Conservation (phyloP, 2,329 filamentous ascomycete species). For the Stachybotrys chlorohalonatus region DNA sequence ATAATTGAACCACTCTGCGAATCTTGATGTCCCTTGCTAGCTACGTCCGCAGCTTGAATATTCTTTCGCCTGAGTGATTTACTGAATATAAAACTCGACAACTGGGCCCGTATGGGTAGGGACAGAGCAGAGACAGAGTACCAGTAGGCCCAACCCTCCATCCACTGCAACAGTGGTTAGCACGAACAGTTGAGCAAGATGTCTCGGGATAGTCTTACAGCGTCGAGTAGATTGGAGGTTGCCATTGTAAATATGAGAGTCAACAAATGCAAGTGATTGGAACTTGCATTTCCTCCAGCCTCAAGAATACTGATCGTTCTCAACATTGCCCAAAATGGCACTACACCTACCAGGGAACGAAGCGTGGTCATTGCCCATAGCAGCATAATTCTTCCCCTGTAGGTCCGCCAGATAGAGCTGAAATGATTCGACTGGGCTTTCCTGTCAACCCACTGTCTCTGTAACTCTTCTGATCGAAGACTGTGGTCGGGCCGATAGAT, state of each 20-base stretch:
- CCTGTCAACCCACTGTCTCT: slow-evolving; percentile 37
- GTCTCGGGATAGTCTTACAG: slow-evolving; percentile 15
- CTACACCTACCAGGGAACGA: slow-evolving; percentile 52
- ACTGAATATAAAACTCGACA: slow-evolving; percentile 65
- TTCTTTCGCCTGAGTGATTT: slow-evolving; percentile 73
- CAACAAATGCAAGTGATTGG: slow-evolving; percentile 49
- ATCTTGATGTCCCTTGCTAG: neutral
- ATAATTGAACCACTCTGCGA: slow-evolving; percentile 20
- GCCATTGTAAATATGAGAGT: slow-evolving; percentile 60
- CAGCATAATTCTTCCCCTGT: slow-evolving; percentile 43
- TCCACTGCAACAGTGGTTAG: slow-evolving; percentile 27
- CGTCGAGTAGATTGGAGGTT: slow-evolving; percentile 45
- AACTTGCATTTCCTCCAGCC: slow-evolving; percentile 31
- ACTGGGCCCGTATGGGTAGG: slow-evolving; percentile 59
- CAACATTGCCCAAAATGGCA: slow-evolving; percentile 61
- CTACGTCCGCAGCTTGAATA: slow-evolving; percentile 48
- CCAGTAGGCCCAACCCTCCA: slow-evolving; percentile 61
- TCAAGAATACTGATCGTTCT: slow-evolving; percentile 59
- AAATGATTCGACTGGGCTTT: slow-evolving; percentile 44
- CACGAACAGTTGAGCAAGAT: neutral
- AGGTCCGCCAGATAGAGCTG: slow-evolving; percentile 48
- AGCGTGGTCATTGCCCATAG: slow-evolving; percentile 51
- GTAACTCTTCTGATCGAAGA: slow-evolving; percentile 41
- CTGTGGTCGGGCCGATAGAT: slow-evolving; percentile 51
- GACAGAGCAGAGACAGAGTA: slow-evolving; percentile 52